Evolutionary conservation across 1,284 basidiomycete genomes (phyloP).

Genomic region (Trametes sp.): DNA sequence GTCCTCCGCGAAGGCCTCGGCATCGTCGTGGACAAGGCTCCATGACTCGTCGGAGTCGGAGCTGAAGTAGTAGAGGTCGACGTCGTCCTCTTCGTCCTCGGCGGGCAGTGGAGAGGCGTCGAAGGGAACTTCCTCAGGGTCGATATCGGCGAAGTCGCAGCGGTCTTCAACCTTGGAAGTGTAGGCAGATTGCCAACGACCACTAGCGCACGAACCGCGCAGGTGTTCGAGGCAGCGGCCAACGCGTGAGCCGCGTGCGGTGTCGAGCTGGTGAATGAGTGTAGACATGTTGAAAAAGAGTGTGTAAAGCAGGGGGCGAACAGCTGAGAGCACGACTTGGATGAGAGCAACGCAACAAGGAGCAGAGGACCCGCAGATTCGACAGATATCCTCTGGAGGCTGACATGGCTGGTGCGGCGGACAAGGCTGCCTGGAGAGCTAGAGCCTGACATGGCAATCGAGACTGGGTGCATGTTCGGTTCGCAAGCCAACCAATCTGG

Average conservation of each 20-base stretch:
- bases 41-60: neutral
- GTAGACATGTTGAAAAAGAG: conserved; percentile 1
- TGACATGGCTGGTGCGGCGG: neutral
- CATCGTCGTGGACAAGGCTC: neutral
- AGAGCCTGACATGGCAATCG: neutral
- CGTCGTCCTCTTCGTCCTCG: neutral
- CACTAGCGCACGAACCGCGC: neutral
- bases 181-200: neutral
- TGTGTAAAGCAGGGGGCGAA: neutral
- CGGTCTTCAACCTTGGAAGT: neutral
- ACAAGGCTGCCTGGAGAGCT: neutral
- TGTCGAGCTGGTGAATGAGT: neutral
- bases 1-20: neutral
- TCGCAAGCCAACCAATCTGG: too few species aligned
- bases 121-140: neutral
- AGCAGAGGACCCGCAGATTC: neutral
- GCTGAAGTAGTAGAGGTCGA: conserved; percentile 11
- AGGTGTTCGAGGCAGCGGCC: neutral
- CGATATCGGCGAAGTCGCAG: neutral
- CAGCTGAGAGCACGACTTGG: neutral
- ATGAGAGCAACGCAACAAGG: neutral
- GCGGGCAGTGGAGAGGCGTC: neutral
- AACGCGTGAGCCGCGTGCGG: neutral
- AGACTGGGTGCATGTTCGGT: neutral
- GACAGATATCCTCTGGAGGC: neutral